Evolutionary conservation across 2,329 filamentous ascomycete species (phyloP), one percentile per base, ranked within the genome.

Genomic region (Calonectria pteridis): DNA sequence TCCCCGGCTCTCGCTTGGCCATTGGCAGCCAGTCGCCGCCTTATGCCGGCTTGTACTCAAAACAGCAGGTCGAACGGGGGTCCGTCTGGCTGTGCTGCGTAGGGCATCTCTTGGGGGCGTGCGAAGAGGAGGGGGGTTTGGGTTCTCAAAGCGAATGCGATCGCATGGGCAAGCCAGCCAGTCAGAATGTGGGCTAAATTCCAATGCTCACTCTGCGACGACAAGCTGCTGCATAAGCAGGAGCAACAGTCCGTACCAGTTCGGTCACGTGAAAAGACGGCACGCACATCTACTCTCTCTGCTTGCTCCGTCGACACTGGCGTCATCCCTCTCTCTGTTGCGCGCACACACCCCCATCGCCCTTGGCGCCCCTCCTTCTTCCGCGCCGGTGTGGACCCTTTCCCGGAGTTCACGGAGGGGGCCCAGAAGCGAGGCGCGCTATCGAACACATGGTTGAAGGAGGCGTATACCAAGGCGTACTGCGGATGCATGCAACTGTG

Each of bases 101-200:
- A 40, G 31, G 69, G 51, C 28, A 50, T 59, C 29, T 46, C 43
- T n/a, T 33, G 40, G 46, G n/a, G 66, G n/a, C n/a, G n/a, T n/a
- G n/a, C n/a, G n/a, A n/a, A n/a, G n/a, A n/a, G n/a, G n/a, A n/a
- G n/a, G 18, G 28, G 43, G n/a, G 35, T 28, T 43, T 13, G n/a
- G 53, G 67, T 55, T 69, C 40, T 13, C 59, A 53, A 35, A 40
- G 51, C 69, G 62, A 66, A 23, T 66, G 69, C 69, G 69, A 71
- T 53, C 50, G 18, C 28, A 26, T 37, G 29, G 2, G 23, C 50
- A 29, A 66, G 29, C 40, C 33, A 50, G 49, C 23, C 28, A 28
- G 40, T 46, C 35, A 67, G 55, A 72, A 72, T 63, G 26, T 67
- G 69, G 69, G 69, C 11, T 72, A 72, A 72, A 63, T 72, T 67